Evolutionary conservation across 305 asterid species (phyloP).

Genomic region (Fraxinus nigra): DNA sequence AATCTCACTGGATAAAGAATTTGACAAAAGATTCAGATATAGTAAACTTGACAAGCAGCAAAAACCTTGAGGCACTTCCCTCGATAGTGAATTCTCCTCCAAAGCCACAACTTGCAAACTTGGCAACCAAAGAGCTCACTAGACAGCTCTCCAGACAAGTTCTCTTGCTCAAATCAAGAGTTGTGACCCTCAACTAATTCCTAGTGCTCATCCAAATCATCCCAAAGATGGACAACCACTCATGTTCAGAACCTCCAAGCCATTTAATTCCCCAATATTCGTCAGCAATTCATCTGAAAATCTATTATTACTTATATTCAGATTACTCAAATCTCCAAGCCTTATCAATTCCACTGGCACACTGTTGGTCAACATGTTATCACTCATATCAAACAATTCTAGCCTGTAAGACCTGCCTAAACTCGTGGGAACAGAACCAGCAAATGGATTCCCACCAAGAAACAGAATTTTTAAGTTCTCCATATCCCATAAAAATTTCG

Average conservation of each 20-base stretch:
- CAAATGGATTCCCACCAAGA: too few relatives aligned
- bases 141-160: constrained; percentile 66
- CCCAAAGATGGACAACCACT: constrained; percentile 68
- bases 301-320: constrained; percentile 54
- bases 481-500: too few relatives aligned
- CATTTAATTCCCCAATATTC: constrained; percentile 41
- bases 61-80: constrained; percentile 55
- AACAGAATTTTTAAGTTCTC: too few relatives aligned
- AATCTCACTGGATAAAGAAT: constrained; percentile 58
- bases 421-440: constrained; percentile 11
- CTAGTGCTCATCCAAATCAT: constrained; percentile 51
- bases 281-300: constrained; percentile 49
- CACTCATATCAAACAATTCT: constrained; percentile 55
- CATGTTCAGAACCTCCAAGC: constrained; percentile 52
- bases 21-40: constrained; percentile 62
- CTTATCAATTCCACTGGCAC: constrained; percentile 50
- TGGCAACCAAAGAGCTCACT: constrained; percentile 61
- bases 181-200: constrained; percentile 46
- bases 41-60: constrained; percentile 66
- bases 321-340: constrained; percentile 55
- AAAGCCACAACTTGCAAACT: constrained; percentile 58
- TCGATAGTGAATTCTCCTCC: constrained; percentile 55
- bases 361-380: constrained; percentile 46
- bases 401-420: constrained; percentile 41
- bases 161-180: constrained; percentile 65